Evolutionary conservation across 1,139 yeast species (phyloP), one percentile per base, ranked within the genome.

Genomic region (Saccharomyces hybrid): DNA sequence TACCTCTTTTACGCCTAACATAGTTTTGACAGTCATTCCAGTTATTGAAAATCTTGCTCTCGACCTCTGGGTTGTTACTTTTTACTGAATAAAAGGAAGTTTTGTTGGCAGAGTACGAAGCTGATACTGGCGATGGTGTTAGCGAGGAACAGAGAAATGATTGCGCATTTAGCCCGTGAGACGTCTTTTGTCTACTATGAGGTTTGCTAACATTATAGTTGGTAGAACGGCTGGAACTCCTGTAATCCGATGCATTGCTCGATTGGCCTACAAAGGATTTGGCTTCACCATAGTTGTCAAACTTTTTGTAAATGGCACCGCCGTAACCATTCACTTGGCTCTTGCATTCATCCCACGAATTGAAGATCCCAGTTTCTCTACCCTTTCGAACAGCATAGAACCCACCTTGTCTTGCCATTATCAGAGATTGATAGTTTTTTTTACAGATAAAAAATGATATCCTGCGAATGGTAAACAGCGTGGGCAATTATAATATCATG

Each of bases 371-470:
- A 0, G 71, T 62, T 0, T 60, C 59, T 14, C 77, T 69, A 8
- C 91, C 91, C 11, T 70, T 74, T 4, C 78, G 80, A 1, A 86
- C 90, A 0, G 89, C 90, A 61, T 85, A 85, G 62, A 62, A 76
- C 3, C 56, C 57, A 4, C 56, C 57, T 50, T 61, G 61, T 21
- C 58, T 58, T 2, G 57, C 61, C 62, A 58, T 59, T 16, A 47
- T 19, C 11, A 38, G 26, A 7, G 21, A 38, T 38, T 19, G 44
- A 19, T 16, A 38, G 24, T 19, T 19, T 24, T 24, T 38, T 38
- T 19, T 11, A 38, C 19, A 16, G 14, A 12, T 19, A 19, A 38
- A 19, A 16, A 38, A 24, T 8, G 26, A 9, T 19, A 38, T 12
- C 24, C n/a, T 16, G 11, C 11, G 5, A 9, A 16, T 8, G 16